Evolutionary conservation across 1,139 yeast genomes (phyloP), one percentile per base, ranked within the genome.

Genomic region (Debaryomyces coudertii): DNA sequence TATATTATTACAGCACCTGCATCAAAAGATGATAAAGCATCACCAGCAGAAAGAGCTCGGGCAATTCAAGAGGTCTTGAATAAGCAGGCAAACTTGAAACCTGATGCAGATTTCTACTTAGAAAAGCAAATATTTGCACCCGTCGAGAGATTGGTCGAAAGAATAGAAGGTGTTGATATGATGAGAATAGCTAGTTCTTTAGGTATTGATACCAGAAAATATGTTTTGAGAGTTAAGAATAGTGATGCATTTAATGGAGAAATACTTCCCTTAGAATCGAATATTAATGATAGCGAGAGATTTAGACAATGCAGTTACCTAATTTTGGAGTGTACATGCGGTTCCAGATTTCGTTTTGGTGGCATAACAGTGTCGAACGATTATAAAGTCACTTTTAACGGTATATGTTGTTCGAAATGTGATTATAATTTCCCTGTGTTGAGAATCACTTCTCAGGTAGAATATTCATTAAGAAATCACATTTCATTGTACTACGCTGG

Each of bases 101-200:
- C 95, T 1, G 99, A 95, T 65, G 77, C 89, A 1, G 76, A 73
- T 36, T 92, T 80, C 61, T 95, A 95, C 61, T 73, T 92, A 56
- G 95, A 87, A 53, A 87, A 89, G 62, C 99, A 95, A 66, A 80
- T 95, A 12, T 82, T 87, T 61, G 93, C 96, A 2, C 98, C 98
- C 1, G 85, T 93, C 11, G 95, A 90, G 61, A 85, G 99, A 66
- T 72, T 95, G 45, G 73, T 93, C 42, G 95, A 87, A 54, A 81
- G 87, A 53, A 85, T 95, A 47, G 95, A 90, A 52, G 97, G 98
- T 31, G 79, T 89, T 49, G 98, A 93, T 60, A 77, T 85, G 61
- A 81, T 83, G 42, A 77, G 95, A 53, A 75, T 93, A 27, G 96
- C 97, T 2, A 77, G 78, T 42, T 76, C 87, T 3, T 73, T 95